Percentiles rank a stretch among this genome's conserved stretches.
These are phyloP conservation scores for Candida sp. DNA, from an alignment of 1,139 yeast species.

Conservation along the genomic window DNA sequence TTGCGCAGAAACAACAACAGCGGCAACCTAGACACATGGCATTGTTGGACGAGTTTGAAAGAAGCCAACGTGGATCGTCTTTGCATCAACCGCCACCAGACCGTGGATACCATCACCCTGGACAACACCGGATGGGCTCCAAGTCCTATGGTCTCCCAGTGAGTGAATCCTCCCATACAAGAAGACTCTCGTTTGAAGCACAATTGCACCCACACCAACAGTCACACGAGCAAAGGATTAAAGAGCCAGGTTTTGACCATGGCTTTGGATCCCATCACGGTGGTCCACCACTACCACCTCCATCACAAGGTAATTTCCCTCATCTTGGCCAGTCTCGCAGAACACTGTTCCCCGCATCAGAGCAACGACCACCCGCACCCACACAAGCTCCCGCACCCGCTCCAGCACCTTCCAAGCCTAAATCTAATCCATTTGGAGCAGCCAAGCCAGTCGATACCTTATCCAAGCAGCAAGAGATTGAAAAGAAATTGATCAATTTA, in stretches of 20 bases:
- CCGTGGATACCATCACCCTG: background rate
- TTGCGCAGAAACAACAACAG: constrained; percentile 26
- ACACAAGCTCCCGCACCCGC: constrained; percentile 1
- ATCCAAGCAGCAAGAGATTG: constrained; percentile 45
- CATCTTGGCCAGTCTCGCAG: background rate
- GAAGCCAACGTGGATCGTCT: constrained; percentile 11
- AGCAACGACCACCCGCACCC: background rate
- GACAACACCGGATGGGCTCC: background rate
- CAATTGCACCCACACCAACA: constrained; percentile 10
- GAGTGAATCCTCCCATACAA: constrained; percentile 7
- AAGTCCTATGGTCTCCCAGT: constrained; percentile 7
- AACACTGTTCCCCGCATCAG: background rate
- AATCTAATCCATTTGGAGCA: constrained; percentile 48
- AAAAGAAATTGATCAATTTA: constrained; percentile 48
- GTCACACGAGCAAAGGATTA: constrained; percentile 3
- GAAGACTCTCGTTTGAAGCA: constrained; percentile 13
- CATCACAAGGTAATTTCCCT: background rate
- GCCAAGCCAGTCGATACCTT: constrained; percentile 52
- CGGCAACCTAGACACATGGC: constrained; percentile 21
- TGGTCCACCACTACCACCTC: background rate
- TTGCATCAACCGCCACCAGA: constrained; percentile 5
- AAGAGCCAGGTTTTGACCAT: background rate
- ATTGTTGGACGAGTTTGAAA: constrained; percentile 16
- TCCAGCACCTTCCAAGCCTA: constrained; percentile 24
- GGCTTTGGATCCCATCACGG: background rate